Evolutionary conservation across 2,329 filamentous ascomycete species (phyloP), one percentile per base, ranked within the genome.

Genomic region (Fusarium nanum): DNA sequence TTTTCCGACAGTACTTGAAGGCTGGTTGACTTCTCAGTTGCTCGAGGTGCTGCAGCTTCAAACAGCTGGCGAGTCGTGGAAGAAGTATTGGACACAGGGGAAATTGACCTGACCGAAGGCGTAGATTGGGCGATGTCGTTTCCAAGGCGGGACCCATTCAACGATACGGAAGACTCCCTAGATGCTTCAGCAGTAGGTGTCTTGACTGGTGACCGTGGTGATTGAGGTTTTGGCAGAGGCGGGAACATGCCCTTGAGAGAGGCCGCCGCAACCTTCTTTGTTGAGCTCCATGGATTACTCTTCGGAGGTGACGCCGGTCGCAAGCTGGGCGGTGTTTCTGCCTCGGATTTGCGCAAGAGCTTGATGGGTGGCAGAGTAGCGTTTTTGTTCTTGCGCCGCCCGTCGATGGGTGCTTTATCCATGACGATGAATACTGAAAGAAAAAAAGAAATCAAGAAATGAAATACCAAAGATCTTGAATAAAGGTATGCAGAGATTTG

Each of bases 281-380:
- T n/a, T 34, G 60, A 57, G 34, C 59, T 54, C 78, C 78, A 80
- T 28, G 78, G 78, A 58, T 78, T 80, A 7, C 66, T 67, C 47
- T 74, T 78, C 8, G 78, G 78, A 9, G 78, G 78, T 6, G 77
- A 79, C 7, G 78, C 78, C 34, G 78, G 78, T 27, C 71, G 75
- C 18, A 80, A 64, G 14, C 63, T 68, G 34, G 70, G 40, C 20
- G 41, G 46, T 20, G 46, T 40, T 57, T 68, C 59, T 40, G 47
- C 46, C 12, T 68, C 59, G 40, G 46, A 41, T n/a, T 71, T 76
- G 46, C 60, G 58, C 22, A 37, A 27, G 4, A 45, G 45, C 30
- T 56, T 66, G 27, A 58, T 42, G 40, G 56, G 45, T 13, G 67
- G 52, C 37, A 53, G 34, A n/a, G 30, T 30, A 37, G 53, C 25